phyloP scores from a whole-genome alignment of 768 basidiomycete genomes.

The Amanita brunnescens region DNA sequence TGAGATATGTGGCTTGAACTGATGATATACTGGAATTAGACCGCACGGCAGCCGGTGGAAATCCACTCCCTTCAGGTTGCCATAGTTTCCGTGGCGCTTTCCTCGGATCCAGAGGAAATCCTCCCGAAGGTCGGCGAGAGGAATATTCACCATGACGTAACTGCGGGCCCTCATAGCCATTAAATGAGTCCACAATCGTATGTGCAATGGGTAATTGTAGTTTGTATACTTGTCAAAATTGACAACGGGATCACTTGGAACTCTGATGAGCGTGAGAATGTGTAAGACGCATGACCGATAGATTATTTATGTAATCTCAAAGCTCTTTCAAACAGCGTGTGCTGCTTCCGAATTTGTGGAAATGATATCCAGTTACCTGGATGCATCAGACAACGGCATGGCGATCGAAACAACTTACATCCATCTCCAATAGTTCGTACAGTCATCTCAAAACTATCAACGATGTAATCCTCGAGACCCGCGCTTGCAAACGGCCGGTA shows the following conservation, averaged over 20 bases:
- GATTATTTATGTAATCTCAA: too few species aligned
- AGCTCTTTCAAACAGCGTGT: slow-evolving; percentile 27
- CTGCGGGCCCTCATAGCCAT: background rate
- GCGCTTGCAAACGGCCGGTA: too few species aligned
- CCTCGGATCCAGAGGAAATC: slow-evolving; percentile 8
- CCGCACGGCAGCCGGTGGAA: slow-evolving; percentile 2
- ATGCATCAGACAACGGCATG: too few species aligned
- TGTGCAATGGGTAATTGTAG: background rate
- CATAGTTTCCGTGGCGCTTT: slow-evolving; percentile 9
- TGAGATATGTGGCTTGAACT: background rate
- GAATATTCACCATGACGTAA: background rate
- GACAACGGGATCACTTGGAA: too few species aligned
- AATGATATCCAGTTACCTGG: too few species aligned
- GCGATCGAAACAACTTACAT: too few species aligned
- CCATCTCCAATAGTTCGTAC: too few species aligned
- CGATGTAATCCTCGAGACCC: too few species aligned
- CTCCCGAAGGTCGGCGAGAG: slow-evolving; percentile 1
- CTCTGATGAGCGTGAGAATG: too few species aligned
- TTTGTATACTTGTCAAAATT: background rate
- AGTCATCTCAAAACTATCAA: too few species aligned
- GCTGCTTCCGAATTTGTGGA: slow-evolving; percentile 17
- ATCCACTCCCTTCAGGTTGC: slow-evolving; percentile 12
- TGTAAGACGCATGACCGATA: too few species aligned
- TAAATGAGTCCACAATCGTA: background rate
- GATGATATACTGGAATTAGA: slow-evolving; percentile 1